Evolutionary conservation across 2,329 filamentous ascomycete genomes (phyloP), one percentile per base, ranked within the genome.

Genomic region (Coleophoma eucalyptorum): DNA sequence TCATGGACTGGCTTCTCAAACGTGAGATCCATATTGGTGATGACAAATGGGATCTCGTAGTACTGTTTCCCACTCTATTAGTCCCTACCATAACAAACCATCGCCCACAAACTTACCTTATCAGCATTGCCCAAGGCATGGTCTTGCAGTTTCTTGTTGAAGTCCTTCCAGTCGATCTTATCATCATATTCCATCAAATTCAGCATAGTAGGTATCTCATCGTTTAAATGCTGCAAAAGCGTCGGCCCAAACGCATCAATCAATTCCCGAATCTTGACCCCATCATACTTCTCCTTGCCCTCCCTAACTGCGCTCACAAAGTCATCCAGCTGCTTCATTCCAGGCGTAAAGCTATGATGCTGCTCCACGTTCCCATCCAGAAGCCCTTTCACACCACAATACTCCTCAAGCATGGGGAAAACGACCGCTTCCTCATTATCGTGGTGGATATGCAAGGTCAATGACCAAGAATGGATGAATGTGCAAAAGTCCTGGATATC

Each of bases 301-400:
- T 51, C 60, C 8, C 55, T 60, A 2, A 69, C 60, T 10, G 52
- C 59, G 2, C 58, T 51, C 8, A 70, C 45, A 53, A 73, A 74
- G 4, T 42, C 53, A 15, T 55, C 55, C 26, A 69, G 69, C 1
- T 46, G 46, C 0, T 64, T 57, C 3, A 76, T 49, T 0, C 71
- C 70, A 1, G 56, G 57, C 15, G 68, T 62, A 50, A 76, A 75
- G 1, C 60, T 58, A 8, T 64, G 59, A 52, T 75, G 73, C 48
- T 76, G 71, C 16, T 67, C 65, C 3, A 74, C 59, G 53, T 72
- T 75, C 42, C 51, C 57, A 13, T 70, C 68, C 71, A 75, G 74
- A 20, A 72, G 52, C 1, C 67, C 68, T 37, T 60, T 55, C 11
- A 67, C 63, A 0, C 66, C 69, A 3, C 64, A 53, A 19, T 69